Conservation (phyloP, 495 filamentous ascomycete species). For the Amphirosellinia nigrospora region DNA sequence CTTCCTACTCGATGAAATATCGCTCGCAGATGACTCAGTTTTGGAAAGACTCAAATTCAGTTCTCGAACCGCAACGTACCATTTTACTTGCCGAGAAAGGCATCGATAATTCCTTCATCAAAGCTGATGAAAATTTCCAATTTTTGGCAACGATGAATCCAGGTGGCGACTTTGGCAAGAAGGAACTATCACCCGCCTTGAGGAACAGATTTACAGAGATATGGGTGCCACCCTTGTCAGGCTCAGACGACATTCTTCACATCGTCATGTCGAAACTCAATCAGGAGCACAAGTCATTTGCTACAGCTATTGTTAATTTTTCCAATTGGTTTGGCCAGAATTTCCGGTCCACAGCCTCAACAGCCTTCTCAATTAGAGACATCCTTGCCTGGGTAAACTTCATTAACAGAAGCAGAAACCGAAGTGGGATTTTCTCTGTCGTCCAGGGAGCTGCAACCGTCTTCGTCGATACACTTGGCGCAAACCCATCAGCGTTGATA, state of each 20-base stretch:
- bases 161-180: constrained; percentile 96
- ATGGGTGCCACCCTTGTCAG: constrained; percentile 87
- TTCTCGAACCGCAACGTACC: constrained; percentile 86
- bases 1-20: constrained; percentile 97
- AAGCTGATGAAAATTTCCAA: constrained; percentile 83
- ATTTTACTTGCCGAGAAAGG: constrained; percentile 95
- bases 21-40: constrained; percentile 96
- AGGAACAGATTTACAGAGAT: constrained; percentile 98
- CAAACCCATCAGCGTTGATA: constrained; percentile 86
- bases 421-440: constrained; percentile 49
- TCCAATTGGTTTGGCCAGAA: constrained; percentile 87
- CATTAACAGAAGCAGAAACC: constrained; percentile 66
- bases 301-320: constrained; percentile 77
- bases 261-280: constrained; percentile 80
- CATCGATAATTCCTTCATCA: constrained; percentile 75
- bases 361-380: constrained; percentile 85
- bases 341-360: constrained; percentile 73
- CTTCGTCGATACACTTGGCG: constrained; percentile 92
- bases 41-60: constrained; percentile 97
- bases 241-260: constrained; percentile 82
- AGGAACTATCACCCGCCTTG: constrained; percentile 92
- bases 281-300: constrained; percentile 52
- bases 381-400: constrained; percentile 94
- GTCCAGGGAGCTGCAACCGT: constrained; percentile 94
- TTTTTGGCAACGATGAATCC: constrained; percentile 99